These are phyloP conservation scores for Biancaea sappan DNA, from an alignment of 306 rosid species.

Conservation along the genomic window DNA sequence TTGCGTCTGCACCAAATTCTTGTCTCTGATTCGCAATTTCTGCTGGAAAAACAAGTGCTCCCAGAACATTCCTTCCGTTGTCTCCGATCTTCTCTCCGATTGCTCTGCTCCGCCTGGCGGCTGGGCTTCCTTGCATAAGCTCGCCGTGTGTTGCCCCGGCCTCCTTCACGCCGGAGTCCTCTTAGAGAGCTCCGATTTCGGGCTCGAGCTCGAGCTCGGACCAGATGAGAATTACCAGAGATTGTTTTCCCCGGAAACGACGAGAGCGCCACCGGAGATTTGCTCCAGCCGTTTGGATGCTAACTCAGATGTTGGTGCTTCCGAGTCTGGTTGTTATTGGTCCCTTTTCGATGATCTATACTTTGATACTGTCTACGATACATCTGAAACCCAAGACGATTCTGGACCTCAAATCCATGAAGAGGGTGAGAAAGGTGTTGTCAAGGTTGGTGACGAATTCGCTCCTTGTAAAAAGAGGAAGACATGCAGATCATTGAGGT, in stretches of 20 bases:
- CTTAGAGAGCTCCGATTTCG: slow-evolving; percentile 74
- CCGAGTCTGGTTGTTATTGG: slow-evolving; percentile 60
- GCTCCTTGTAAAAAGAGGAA: slow-evolving; percentile 49
- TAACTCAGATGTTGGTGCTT: slow-evolving; percentile 5
- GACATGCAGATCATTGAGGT: slow-evolving; percentile 40
- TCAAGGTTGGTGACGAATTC: slow-evolving; percentile 14
- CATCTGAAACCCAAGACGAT: slow-evolving; percentile 42
- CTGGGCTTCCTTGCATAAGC: slow-evolving; percentile 70
- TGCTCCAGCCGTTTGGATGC: slow-evolving; percentile 12
- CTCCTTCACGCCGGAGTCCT: slow-evolving; percentile 79
- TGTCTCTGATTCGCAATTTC: slow-evolving; percentile 52
- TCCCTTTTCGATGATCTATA: slow-evolving; percentile 85
- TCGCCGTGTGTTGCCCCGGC: slow-evolving; percentile 91
- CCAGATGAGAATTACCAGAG: slow-evolving; percentile 44
- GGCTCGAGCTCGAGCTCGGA: slow-evolving; percentile 74
- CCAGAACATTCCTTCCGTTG: slow-evolving; percentile 53
- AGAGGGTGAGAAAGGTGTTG: slow-evolving; percentile 39
- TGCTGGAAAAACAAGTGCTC: slow-evolving; percentile 69
- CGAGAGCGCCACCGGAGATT: background rate
- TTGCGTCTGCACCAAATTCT: slow-evolving; percentile 74
- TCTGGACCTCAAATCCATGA: slow-evolving; percentile 2
- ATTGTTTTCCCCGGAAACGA: slow-evolving; percentile 1
- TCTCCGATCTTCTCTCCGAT: slow-evolving; percentile 53
- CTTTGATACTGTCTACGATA: slow-evolving; percentile 60
- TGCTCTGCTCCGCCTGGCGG: slow-evolving; percentile 43